Conservation (phyloP, 1,284 basidiomycete genomes). For the Limonomyces culmigenus region DNA sequence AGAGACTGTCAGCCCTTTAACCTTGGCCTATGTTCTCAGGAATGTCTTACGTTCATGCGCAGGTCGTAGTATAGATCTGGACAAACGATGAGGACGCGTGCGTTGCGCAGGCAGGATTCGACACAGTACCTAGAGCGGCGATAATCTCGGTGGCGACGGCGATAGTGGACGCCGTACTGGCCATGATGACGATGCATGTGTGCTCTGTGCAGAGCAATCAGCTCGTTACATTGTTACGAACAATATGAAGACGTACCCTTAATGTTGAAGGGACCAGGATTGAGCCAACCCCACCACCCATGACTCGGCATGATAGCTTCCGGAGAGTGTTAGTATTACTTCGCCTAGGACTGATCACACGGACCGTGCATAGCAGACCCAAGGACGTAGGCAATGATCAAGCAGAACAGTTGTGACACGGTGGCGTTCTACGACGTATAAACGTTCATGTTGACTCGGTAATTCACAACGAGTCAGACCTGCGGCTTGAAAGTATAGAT, state of each 20-base stretch:
- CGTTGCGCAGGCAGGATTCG: no score
- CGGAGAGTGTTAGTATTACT: background rate
- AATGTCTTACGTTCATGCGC: conserved; percentile 15
- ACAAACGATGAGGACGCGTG: no score
- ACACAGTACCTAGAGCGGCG: conserved; percentile 15
- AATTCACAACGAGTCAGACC: background rate
- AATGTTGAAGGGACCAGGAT: conserved; percentile 28
- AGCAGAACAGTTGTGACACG: conserved; percentile 17
- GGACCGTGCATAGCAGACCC: conserved; percentile 16
- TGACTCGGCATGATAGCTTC: conserved; percentile 11
- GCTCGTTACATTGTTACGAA: background rate
- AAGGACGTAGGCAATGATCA: conserved; percentile 20
- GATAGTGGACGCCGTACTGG: conserved; percentile 11
- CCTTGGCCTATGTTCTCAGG: no score
- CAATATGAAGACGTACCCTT: conserved; percentile 3
- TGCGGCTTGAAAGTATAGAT: conserved; percentile 11
- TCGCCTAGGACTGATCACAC: background rate
- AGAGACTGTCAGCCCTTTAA: no score
- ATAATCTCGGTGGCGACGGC: conserved; percentile 11
- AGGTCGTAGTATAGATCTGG: conserved; percentile 20
- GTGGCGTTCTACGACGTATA: conserved; percentile 15
- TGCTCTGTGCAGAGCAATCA: conserved; percentile 3
- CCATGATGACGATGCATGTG: conserved; percentile 7
- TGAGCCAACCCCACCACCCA: conserved; percentile 20
- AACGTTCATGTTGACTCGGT: conserved; percentile 10